A percentile compares a stretch with the other conserved stretches of the same genome.
phyloP scores from a whole-genome alignment of 2,329 filamentous ascomycete genomes.

The Simplicillium aogashimaense region DNA sequence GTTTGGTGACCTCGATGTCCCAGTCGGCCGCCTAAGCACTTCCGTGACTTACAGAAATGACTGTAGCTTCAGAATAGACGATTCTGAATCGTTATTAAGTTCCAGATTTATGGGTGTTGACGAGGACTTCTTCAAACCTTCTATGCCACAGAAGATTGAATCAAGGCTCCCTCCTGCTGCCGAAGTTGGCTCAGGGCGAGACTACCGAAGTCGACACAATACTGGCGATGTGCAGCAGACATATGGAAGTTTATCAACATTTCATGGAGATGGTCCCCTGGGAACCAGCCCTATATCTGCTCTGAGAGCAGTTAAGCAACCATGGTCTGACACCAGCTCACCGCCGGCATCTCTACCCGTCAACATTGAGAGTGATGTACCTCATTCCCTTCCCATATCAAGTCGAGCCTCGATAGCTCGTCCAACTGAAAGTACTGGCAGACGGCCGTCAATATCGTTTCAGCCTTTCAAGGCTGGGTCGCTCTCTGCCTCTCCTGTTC shows the following conservation, averaged over 20 bases:
- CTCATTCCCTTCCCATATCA: constrained; percentile 43
- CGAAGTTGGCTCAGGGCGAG: constrained; percentile 69
- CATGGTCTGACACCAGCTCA: constrained; percentile 53
- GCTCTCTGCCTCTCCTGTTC: constrained; percentile 75
- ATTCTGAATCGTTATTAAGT: constrained; percentile 82
- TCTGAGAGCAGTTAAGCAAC: constrained; percentile 56
- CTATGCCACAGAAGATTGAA: constrained; percentile 48
- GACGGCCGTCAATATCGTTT: constrained; percentile 79
- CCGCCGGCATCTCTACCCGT: constrained; percentile 41
- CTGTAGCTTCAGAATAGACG: constrained; percentile 84
- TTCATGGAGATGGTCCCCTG: constrained; percentile 67
- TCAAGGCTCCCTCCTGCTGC: constrained; percentile 23
- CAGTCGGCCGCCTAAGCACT: constrained; percentile 73
- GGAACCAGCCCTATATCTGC: constrained; percentile 82
- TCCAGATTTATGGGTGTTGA: constrained; percentile 90
- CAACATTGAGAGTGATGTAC: constrained; percentile 32
- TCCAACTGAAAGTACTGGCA: constrained; percentile 40
- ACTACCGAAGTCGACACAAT: constrained; percentile 38
- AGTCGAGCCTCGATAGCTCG: constrained; percentile 19
- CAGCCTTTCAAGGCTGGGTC: constrained; percentile 95
- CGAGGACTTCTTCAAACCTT: constrained; percentile 77
- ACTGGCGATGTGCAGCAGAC: constrained; percentile 61
- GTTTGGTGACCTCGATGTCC: constrained; percentile 78
- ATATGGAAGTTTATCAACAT: constrained; percentile 84
- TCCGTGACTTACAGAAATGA: constrained; percentile 78